Percentiles rank a stretch among this genome's conserved stretches.
These are phyloP conservation scores for Puccinellia tenuiflora DNA, from an alignment of 176 grass and related monocot species.

Conservation along the genomic window DNA sequence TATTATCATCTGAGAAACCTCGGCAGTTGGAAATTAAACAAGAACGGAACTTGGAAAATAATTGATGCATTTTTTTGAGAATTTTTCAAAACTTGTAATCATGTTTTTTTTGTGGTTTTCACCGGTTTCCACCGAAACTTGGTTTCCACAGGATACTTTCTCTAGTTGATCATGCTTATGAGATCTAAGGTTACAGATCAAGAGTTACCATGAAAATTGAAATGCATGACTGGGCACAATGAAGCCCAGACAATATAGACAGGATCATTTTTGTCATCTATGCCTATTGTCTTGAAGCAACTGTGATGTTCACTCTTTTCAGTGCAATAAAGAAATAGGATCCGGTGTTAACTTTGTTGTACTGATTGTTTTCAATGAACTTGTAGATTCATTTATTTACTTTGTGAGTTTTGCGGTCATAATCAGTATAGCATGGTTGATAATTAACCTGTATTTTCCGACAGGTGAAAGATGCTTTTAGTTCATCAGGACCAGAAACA, in stretches of 20 bases:
- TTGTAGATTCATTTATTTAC: not conserved
- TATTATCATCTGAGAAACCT: not conserved
- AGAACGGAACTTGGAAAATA: not conserved
- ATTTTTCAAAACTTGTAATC: too few relatives aligned
- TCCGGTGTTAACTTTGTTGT: not conserved
- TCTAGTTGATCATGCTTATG: not conserved
- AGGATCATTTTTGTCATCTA: conserved; percentile 6
- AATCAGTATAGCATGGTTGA: not conserved
- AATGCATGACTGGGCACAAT: not conserved
- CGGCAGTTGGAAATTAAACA: not conserved
- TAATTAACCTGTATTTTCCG: conserved; percentile 4
- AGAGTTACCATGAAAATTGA: not conserved
- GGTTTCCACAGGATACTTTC: too few relatives aligned
- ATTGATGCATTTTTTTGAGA: too few relatives aligned
- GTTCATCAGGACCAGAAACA: conserved; percentile 66
- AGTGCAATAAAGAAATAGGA: not conserved
- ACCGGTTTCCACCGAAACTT: too few relatives aligned
- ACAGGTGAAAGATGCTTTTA: conserved; percentile 81
- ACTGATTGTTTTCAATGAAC: not conserved
- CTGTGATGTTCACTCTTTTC: not conserved
- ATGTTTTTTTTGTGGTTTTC: too few relatives aligned
- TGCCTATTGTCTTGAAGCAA: not conserved
- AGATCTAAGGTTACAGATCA: not conserved
- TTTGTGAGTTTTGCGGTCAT: not conserved
- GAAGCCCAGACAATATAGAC: not conserved